Percentiles rank a stretch among this genome's conserved stretches.
These are phyloP conservation scores for Thermochaetoides thermophila DNA, from an alignment of 495 filamentous ascomycete species.

Conservation along the genomic window DNA sequence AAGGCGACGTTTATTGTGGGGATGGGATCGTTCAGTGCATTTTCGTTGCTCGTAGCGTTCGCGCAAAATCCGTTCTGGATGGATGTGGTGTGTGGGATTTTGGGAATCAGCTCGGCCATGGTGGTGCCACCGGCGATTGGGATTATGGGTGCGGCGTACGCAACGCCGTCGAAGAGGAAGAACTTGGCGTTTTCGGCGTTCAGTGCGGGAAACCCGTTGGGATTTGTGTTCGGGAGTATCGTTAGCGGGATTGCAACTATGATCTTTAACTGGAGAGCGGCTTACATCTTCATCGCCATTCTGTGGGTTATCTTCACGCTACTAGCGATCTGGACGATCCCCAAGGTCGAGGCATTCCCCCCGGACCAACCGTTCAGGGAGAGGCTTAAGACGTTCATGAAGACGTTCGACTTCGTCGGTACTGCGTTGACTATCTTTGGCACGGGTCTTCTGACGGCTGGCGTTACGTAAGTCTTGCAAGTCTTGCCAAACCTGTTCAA, in stretches of 20 bases:
- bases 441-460: conserved; percentile 48
- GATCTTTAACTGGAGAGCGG: conserved; percentile 48
- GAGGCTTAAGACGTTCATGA: conserved; percentile 27
- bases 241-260: conserved; percentile 47
- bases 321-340: conserved; percentile 47
- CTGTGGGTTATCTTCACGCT: conserved; percentile 45
- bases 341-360: conserved; percentile 36
- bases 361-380: conserved; percentile 30
- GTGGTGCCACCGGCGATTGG: conserved; percentile 55
- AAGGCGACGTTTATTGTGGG: conserved; percentile 44
- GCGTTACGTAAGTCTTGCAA: conserved; percentile 38
- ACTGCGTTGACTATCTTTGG: conserved; percentile 47
- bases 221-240: conserved; percentile 53
- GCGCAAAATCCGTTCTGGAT: conserved; percentile 47
- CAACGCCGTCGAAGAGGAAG: conserved; percentile 46
- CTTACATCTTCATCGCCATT: conserved; percentile 45
- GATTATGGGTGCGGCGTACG: conserved; percentile 48
- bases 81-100: conserved; percentile 46
- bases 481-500: not conserved
- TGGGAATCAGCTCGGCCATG: conserved; percentile 48
- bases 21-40: conserved; percentile 44
- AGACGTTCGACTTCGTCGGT: conserved; percentile 46
- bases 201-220: conserved; percentile 54
- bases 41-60: conserved; percentile 44
- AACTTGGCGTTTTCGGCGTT: conserved; percentile 60